phyloP scores from a whole-genome alignment of 129 eudicot genomes.

The Helichrysum umbraculigerum region DNA sequence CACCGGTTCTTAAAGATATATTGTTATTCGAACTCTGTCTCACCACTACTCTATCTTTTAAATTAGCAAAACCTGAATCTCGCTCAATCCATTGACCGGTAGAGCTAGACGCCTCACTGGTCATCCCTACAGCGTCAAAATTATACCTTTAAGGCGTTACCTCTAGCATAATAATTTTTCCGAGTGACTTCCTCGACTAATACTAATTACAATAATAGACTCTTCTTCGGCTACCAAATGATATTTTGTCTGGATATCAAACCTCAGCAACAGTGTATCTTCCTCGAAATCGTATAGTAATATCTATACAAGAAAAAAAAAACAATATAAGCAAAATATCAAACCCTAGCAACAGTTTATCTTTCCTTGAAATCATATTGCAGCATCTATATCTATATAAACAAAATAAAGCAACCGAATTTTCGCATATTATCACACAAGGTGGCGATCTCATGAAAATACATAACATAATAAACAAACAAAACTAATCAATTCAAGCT shows the following conservation, averaged over 20 bases:
- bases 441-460: neutral
- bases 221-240: neutral
- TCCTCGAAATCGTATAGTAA: neutral
- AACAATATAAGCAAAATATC: neutral
- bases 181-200: neutral
- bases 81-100: constrained; percentile 42
- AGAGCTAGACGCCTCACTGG: constrained; percentile 34
- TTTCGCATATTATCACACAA: neutral
- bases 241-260: neutral
- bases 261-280: neutral
- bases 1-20: constrained; percentile 66
- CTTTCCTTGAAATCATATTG: neutral
- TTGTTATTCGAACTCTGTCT: constrained; percentile 37
- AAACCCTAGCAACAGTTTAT: neutral
- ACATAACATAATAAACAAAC: neutral
- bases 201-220: neutral
- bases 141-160: neutral
- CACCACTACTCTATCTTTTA: constrained; percentile 22
- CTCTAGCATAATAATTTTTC: neutral
- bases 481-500: neutral
- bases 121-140: constrained; percentile 39
- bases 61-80: constrained; percentile 26
- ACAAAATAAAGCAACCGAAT: neutral
- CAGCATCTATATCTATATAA: neutral
- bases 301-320: neutral